These are phyloP conservation scores for Penicillium sp. DNA, from an alignment of 2,329 filamentous ascomycete species.

Conservation along the genomic window DNA sequence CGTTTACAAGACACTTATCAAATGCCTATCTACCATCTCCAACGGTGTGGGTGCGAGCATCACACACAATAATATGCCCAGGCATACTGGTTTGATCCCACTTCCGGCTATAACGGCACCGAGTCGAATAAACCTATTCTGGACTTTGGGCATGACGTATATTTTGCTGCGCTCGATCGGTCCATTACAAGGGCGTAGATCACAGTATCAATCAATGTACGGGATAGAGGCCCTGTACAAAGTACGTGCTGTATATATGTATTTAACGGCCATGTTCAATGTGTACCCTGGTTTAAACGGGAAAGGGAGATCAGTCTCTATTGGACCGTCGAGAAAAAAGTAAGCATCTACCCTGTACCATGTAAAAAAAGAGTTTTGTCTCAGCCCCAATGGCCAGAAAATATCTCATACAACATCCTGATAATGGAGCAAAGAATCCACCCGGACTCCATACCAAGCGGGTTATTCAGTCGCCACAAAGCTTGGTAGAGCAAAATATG, in stretches of 20 bases:
- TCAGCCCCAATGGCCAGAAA: neutral
- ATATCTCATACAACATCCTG: neutral
- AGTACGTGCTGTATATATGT: too few species aligned
- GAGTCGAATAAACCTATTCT: neutral
- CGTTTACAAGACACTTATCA: neutral
- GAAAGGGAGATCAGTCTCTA: neutral
- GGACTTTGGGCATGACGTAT: neutral
- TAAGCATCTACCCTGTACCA: neutral
- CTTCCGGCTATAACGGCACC: neutral
- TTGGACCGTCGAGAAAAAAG: neutral
- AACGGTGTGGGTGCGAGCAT: neutral
- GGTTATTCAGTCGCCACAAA: neutral
- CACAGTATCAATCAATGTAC: too few species aligned
- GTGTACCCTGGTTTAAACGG: neutral
- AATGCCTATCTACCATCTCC: neutral
- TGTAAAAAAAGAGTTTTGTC: neutral
- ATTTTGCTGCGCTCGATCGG: neutral
- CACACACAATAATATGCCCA: neutral
- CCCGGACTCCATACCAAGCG: neutral
- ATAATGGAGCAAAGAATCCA: neutral
- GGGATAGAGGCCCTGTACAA: too few species aligned
- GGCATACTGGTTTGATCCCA: neutral
- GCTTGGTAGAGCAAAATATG: neutral
- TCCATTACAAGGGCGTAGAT: neutral
- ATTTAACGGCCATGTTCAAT: neutral